Conservation (phyloP, 2,329 filamentous ascomycete species). For the Aspergillus bombycis region DNA sequence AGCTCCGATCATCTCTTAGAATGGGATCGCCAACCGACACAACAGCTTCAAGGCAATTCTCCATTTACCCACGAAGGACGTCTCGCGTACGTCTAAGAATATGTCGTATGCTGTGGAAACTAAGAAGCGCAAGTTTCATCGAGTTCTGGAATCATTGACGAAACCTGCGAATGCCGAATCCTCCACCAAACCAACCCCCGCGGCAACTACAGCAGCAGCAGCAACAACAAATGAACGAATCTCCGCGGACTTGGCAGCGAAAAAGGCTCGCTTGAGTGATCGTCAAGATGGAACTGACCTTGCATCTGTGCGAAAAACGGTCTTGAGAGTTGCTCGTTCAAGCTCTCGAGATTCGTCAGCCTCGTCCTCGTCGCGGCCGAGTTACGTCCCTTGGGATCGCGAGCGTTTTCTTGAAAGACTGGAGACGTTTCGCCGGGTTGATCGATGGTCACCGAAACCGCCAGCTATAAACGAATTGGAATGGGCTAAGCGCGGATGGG, state of each 20-base stretch:
- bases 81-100: slow-evolving; percentile 10
- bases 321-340: slow-evolving; percentile 32
- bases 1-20: slow-evolving; percentile 16
- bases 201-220: slow-evolving; percentile 12
- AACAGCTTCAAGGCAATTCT: neutral
- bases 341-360: slow-evolving; percentile 32
- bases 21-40: neutral
- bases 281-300: slow-evolving; percentile 23
- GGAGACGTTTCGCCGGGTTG: slow-evolving; percentile 87
- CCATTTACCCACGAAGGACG: neutral
- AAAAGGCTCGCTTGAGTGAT: slow-evolving; percentile 37
- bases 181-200: slow-evolving; percentile 22
- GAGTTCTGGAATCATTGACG: slow-evolving; percentile 49
- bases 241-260: slow-evolving; percentile 34
- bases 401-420: slow-evolving; percentile 78
- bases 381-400: slow-evolving; percentile 85
- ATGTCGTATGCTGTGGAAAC: slow-evolving; percentile 51
- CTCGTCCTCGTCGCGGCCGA: slow-evolving; percentile 53
- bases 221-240: slow-evolving; percentile 24
- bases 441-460: slow-evolving; percentile 92
- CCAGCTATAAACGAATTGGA: slow-evolving; percentile 82
- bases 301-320: slow-evolving; percentile 28
- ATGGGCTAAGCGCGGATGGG: slow-evolving; percentile 94
- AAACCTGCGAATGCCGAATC: slow-evolving; percentile 32
- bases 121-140: slow-evolving; percentile 53